Base-by-base conservation (phyloP, 2,329 filamentous ascomycete genomes). In the Penicillium sp. region DNA sequence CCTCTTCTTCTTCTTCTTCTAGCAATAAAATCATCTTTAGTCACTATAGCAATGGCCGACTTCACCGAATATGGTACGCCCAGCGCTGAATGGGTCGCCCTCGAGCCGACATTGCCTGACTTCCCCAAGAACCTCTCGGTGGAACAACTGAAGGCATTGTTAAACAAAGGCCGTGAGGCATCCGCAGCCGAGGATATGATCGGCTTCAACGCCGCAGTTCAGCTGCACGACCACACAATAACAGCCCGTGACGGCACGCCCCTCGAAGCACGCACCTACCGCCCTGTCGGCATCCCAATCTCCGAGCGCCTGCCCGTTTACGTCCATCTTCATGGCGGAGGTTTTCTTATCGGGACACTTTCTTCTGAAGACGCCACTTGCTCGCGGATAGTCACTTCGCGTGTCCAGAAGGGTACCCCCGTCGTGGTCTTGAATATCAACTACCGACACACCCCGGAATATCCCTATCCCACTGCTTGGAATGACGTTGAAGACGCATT, bases 401-500 rank as follows among this genome's bases (percentile, higher is more conserved):
- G 68, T 4, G 45, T 56, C 1, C 72, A 59, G 2, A 59, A 62
- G 5, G 48, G 31, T 17, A 50, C 50, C 1, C 68, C 67, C 4
- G 45, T 79, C 2, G 68, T 80, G 0, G 81, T 85, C 0, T 61
- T 85, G 1, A 82, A 83, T 40, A 71, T 85, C 12, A 82, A 84
- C 59, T 86, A 86, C 64, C 78, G 84, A 0, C 83, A 86, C 61
- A 83, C 82, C 0, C 83, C 83, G 0, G 79, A 85, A 49, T 69
- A 77, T 58, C 61, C 56, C 0, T 85, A 80, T 54, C 84, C 84
- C 0, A 79, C 75, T 0, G 75, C 78, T 0, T 84, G 78, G 78
- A 45, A 69, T 41, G 84, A 87, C 44, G 67, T 74, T 0, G 77
- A 82, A 55, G 84, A 85, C 43, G 77, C 78, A 0, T 80, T 84